phyloP scores from a whole-genome alignment of 768 basidiomycete species.

The Podaxis sp. region DNA sequence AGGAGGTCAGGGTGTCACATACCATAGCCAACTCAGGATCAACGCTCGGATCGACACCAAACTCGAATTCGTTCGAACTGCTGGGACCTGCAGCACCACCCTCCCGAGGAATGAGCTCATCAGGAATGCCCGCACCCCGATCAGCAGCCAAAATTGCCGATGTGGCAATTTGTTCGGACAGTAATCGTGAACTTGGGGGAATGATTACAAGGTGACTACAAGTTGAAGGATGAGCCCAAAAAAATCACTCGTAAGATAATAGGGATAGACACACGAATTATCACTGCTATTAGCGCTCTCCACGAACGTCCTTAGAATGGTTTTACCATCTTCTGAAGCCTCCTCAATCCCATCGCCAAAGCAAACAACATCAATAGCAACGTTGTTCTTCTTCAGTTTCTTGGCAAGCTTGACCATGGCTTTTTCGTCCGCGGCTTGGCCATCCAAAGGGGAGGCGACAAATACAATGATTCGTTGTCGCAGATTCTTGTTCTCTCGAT shows the following conservation, averaged over 20 bases:
- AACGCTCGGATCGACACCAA: constrained; percentile 91
- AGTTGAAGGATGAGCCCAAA: background rate
- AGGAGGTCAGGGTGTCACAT: constrained; percentile 21
- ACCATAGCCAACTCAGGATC: constrained; percentile 99
- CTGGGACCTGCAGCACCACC: constrained; percentile 45
- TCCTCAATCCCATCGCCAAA: constrained; percentile 90
- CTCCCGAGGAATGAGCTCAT: constrained; percentile 51
- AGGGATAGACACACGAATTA: constrained; percentile 67
- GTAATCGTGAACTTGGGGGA: constrained; percentile 72
- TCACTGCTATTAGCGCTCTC: constrained; percentile 80
- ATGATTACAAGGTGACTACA: constrained; percentile 78
- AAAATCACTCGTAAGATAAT: background rate
- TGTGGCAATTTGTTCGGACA: constrained; percentile 80
- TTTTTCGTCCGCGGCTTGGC: constrained; percentile 69
- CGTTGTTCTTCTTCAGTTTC: constrained; percentile 99
- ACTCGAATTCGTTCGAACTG: constrained; percentile 66
- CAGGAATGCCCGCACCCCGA: constrained; percentile 66
- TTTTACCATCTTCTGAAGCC: constrained; percentile 55
- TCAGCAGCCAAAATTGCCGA: constrained; percentile 85
- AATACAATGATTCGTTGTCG: constrained; percentile 96
- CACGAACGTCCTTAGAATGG: constrained; percentile 75
- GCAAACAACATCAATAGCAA: constrained; percentile 87
- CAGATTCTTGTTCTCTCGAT: constrained; percentile 97
- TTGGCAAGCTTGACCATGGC: constrained; percentile 87
- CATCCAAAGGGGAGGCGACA: constrained; percentile 84